Conservation (phyloP, 2,329 filamentous ascomycete genomes). For the Monilinia polystroma region DNA sequence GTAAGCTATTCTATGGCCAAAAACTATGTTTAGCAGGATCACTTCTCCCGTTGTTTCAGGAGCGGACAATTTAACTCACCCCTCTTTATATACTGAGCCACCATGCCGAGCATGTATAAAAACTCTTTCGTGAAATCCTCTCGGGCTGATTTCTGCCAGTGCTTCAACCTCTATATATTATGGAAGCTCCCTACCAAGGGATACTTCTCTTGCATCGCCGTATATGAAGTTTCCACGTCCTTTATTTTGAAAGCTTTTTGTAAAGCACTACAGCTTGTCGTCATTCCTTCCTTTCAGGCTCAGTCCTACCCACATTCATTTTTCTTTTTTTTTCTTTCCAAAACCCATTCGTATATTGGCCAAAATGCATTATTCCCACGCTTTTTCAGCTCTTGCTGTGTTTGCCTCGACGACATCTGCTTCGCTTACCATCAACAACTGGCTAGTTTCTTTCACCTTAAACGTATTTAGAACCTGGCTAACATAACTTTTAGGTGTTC, state of each 20-base stretch:
- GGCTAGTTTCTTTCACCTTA: neutral
- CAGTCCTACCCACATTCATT: constrained; percentile 21
- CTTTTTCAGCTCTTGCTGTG: constrained; percentile 20
- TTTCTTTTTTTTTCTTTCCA: constrained; percentile 6
- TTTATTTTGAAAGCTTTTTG: neutral
- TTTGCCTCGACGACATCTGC: constrained; percentile 20
- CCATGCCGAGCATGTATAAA: constrained; percentile 2
- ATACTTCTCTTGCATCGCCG: neutral
- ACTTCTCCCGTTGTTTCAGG: constrained; percentile 14
- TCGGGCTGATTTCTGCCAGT: neutral
- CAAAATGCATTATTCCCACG: constrained; percentile 20
- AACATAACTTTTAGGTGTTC: constrained; percentile 12
- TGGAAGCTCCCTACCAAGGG: neutral
- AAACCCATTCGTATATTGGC: neutral
- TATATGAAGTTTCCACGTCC: neutral
- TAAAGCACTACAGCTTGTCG: constrained; percentile 8
- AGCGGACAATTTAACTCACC: constrained; percentile 14
- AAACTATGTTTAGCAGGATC: constrained; percentile 12
- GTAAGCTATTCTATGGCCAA: neutral
- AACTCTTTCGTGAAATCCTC: constrained; percentile 15
- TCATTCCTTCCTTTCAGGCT: constrained; percentile 9
- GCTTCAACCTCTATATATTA: constrained; percentile 14
- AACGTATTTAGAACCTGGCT: neutral
- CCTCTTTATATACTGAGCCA: constrained; percentile 1
- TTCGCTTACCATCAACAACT: constrained; percentile 22